Evolutionary conservation across 2,329 filamentous ascomycete genomes (phyloP).

Genomic region (Sporothrix pallida): DNA sequence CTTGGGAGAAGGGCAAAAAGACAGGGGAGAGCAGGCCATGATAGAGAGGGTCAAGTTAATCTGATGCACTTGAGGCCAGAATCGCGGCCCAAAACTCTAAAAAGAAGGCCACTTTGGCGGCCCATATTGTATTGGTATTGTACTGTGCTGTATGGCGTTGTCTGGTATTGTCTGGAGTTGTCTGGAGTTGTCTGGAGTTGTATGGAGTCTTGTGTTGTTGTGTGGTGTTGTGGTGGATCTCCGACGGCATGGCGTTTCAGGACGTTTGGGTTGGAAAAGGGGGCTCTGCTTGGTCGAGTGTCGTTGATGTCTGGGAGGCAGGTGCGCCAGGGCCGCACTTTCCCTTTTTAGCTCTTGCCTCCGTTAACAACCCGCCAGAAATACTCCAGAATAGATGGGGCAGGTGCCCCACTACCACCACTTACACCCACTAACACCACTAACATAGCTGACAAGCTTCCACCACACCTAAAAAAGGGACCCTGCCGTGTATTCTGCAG

Average conservation of each 20-base stretch:
- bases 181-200: background rate
- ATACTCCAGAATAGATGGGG: background rate
- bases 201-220: slow-evolving; percentile 3
- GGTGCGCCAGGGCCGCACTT: too few relatives aligned
- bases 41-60: background rate
- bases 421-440: background rate
- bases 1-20: background rate
- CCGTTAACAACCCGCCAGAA: too few relatives aligned
- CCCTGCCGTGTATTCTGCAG: background rate
- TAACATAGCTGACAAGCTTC: slow-evolving; percentile 5
- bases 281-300: slow-evolving; percentile 1
- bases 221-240: slow-evolving; percentile 27
- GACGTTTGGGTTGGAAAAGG: slow-evolving; percentile 12
- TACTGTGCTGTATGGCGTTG: background rate
- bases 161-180: slow-evolving; percentile 4
- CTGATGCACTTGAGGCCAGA: background rate
- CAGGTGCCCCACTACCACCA: background rate
- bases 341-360: too few relatives aligned
- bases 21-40: background rate
- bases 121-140: slow-evolving; percentile 9
- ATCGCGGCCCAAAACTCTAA: background rate
- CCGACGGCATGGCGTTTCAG: slow-evolving; percentile 29
- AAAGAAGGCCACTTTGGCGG: background rate
- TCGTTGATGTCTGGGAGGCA: slow-evolving; percentile 8
- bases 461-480: too few relatives aligned